Evolutionary conservation across 805 yeast genomes (phyloP), one percentile per base, ranked within the genome.

Genomic region (Kuraishia molischiana): DNA sequence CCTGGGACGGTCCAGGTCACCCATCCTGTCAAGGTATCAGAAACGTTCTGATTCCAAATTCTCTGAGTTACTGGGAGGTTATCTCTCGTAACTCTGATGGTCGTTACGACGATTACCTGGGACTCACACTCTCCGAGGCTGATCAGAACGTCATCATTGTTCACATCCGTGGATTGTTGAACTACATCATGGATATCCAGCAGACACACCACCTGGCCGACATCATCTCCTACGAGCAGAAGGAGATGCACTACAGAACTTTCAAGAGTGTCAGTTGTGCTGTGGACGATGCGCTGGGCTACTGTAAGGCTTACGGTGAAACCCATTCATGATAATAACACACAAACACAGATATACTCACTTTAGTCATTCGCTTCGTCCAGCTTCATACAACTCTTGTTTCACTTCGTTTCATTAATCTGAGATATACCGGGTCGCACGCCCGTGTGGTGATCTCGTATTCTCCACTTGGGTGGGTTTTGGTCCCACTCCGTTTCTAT

Each of bases 41-140:
- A 4, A 67, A 64, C 37, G 69, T 66, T 1, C 52, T 69, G 21
- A 61, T 67, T 14, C 71, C 74, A 1, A 68, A 67, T 42, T 67
- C 70, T 8, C 61, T 69, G 17, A 54, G 70, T 3, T 56, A 52
- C 35, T 69, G 74, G 75, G 35, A 37, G 9, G 35, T 37, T 13
- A 32, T 35, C 18, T 15, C 37, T 3, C 6, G 39, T 2, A 13
- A 28, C 8, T 11, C 20, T 11, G 29, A 35, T 8, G 34, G 24
- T 5, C 26, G 26, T 5, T 19, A 28, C 21, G 36, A 51, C 5
- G 66, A 61, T 41, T 48, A 49, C 26, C 38, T 63, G 44, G 54
- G 65, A 2, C 50, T 66, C 19, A 46, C 67, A 3, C 45, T 61
- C 9, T 62, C 68, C 1, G 58, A 59, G 19, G 57, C 61, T 6